These are phyloP conservation scores for Hura crepitans DNA, from an alignment of 441 rosid genomes.

Conservation along the genomic window DNA sequence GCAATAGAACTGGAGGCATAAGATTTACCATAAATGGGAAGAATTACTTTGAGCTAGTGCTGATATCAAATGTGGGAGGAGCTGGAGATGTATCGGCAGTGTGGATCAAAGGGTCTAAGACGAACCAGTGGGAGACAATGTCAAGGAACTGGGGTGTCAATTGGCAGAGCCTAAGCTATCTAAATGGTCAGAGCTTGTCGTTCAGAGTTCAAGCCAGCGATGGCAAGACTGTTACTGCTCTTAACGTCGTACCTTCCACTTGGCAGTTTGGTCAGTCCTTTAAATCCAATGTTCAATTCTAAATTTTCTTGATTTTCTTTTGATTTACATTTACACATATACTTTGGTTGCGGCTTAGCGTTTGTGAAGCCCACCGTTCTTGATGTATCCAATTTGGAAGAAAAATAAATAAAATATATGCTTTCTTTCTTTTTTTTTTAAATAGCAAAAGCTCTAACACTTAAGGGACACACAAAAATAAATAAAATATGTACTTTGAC, in stretches of 20 bases:
- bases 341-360: conserved; percentile 25
- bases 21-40: conserved; percentile 57
- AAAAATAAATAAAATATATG: background rate
- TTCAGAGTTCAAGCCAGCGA: conserved; percentile 49
- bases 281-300: conserved; percentile 45
- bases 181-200: conserved; percentile 60
- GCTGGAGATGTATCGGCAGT: conserved; percentile 51
- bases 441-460: no score
- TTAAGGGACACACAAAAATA: no score
- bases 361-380: conserved; percentile 30
- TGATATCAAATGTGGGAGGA: conserved; percentile 64
- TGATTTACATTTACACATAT: no score
- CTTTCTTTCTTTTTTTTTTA: no score
- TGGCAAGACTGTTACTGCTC: conserved; percentile 39
- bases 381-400: background rate
- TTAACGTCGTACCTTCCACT: conserved; percentile 43
- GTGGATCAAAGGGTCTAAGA: conserved; percentile 55
- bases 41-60: conserved; percentile 55
- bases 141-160: conserved; percentile 71
- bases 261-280: conserved; percentile 76
- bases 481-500: no score
- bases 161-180: conserved; percentile 56
- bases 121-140: conserved; percentile 50
- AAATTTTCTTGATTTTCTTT: background rate
- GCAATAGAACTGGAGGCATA: conserved; percentile 52